Base-by-base conservation (phyloP, 768 basidiomycete genomes). In the Podaxis sp. region DNA sequence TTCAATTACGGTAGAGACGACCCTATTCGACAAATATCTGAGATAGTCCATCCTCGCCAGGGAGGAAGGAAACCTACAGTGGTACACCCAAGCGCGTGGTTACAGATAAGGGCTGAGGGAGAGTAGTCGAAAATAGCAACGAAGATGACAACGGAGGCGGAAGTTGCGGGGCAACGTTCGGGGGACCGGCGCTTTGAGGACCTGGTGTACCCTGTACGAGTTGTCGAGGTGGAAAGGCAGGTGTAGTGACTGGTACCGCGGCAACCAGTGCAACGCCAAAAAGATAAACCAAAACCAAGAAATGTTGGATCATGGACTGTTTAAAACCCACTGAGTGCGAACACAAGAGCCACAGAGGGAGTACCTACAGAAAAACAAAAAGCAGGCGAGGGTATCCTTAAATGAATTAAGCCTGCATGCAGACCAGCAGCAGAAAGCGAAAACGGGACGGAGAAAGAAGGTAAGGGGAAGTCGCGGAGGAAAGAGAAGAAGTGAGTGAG, bases 381-480 rank as follows among this genome's bases (percentile, higher is more conserved):
- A 54, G 6, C 60, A 47, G 51, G 2, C 17, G 58, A n/a, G 53
- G 25, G 37, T 33, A 46, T 12, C 24, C 19, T 37, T 12, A 47
- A 12, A 27, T 12, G 6, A 36, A 47, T 55, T 36, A 55, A 46
- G 53, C 40, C 29, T 43, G 19, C 60, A 47, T 61, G 49, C 58
- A 47, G 52, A 61, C 60, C 36, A 22, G 60, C 60, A 33, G 60
- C 36, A 47, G 40, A 49, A 19, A 59, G 22, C 24, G 58, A 59
- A 51, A 22, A 37, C 12, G 29, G 19, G 47, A 43, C 5, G 8
- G 29, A 7, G 36, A 15, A 19, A 17, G 29, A 22, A n/a, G 22
- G 27, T 8, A 27, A 38, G 8, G 29, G 33, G 33, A 9, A 8
- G 24, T 7, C 19, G 15, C 27, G 22, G 25, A 41, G 25, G 53